phyloP scores from a whole-genome alignment of 257 asterid species.

The Eucommia ulmoides region DNA sequence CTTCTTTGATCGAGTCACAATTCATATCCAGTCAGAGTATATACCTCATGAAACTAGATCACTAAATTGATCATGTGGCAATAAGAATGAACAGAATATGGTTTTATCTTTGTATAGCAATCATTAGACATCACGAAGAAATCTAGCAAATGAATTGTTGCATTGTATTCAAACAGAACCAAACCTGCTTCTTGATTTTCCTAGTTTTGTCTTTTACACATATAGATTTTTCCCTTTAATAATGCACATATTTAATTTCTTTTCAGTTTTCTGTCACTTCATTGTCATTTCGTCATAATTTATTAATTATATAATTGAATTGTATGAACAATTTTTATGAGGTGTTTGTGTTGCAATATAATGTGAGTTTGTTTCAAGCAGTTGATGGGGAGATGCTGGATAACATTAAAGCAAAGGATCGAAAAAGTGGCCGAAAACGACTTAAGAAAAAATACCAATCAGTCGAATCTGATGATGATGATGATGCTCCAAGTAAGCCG shows the following conservation, averaged over 20 bases:
- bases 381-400: conserved; percentile 13
- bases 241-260: no score
- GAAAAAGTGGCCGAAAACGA: conserved; percentile 19
- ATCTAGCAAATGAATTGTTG: neutral
- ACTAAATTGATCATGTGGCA: neutral
- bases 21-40: neutral
- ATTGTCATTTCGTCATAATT: no score
- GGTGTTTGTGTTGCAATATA: no score
- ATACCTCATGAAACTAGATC: neutral
- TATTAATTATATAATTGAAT: no score
- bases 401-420: conserved; percentile 12
- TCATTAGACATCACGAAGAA: neutral
- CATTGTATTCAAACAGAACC: neutral
- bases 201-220: no score
- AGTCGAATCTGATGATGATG: conserved; percentile 44
- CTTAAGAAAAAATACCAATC: conserved; percentile 34
- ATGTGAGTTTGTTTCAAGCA: conserved; percentile 9
- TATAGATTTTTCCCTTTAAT: no score
- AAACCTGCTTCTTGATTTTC: neutral
- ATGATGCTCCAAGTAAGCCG: conserved; percentile 13
- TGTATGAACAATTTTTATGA: no score
- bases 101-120: neutral
- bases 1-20: neutral
- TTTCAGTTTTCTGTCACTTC: no score
- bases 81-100: neutral